phyloP scores from a whole-genome alignment of 352 stramenopile genomes.

The Albugo candida region DNA sequence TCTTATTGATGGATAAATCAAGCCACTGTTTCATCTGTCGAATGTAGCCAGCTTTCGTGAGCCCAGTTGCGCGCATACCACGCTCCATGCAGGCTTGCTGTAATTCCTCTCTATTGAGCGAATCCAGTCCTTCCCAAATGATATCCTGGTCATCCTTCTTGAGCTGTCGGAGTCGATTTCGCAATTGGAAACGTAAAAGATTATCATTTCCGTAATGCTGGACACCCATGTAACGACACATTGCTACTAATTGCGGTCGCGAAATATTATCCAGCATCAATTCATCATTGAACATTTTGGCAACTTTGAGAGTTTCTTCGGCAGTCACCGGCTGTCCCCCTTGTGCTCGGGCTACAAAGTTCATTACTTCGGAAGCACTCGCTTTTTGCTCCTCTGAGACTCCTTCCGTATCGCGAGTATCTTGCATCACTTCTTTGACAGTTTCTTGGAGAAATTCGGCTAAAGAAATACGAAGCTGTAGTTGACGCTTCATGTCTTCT shows the following conservation, averaged over 20 bases:
- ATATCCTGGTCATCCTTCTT: conserved; percentile 98
- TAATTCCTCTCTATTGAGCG: conserved; percentile 95
- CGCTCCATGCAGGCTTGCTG: conserved; percentile 92
- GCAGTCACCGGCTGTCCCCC: conserved; percentile 48
- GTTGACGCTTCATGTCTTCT: conserved; percentile 96
- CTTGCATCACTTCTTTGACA: conserved; percentile 78
- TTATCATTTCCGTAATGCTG: conserved; percentile 92
- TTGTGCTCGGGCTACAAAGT: conserved; percentile 69
- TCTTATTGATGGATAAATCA: conserved; percentile 95
- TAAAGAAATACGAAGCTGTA: conserved; percentile 90
- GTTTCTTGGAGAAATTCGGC: conserved; percentile 96
- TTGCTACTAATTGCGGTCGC: conserved; percentile 89
- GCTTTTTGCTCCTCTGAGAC: conserved; percentile 58
- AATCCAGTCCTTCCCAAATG: conserved; percentile 96
- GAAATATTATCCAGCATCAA: conserved; percentile 97
- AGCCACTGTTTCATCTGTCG: conserved; percentile 94
- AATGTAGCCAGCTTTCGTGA: conserved; percentile 93
- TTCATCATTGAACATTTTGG: conserved; percentile 93
- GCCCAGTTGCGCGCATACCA: conserved; percentile 90
- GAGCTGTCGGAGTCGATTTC: conserved; percentile 83
- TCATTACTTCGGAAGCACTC: conserved; percentile 64
- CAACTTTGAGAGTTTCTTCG: conserved; percentile 78
- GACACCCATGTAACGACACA: conserved; percentile 96
- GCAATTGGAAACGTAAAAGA: conserved; percentile 90
- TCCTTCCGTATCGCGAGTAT: conserved; percentile 57